Evolutionary conservation across 345 rosid genomes (phyloP).

Genomic region (Excoecaria cochinchinensis): DNA sequence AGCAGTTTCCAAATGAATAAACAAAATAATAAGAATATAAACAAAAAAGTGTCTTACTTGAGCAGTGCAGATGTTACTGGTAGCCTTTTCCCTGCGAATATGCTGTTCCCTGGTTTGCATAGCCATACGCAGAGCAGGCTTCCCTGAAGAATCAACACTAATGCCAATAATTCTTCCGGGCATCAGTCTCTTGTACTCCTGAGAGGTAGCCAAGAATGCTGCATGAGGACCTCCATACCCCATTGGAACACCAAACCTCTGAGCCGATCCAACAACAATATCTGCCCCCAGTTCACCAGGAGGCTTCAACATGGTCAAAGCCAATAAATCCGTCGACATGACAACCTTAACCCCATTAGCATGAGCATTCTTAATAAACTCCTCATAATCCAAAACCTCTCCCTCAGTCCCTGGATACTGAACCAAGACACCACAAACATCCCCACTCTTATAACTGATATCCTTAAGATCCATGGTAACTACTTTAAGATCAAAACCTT

Average conservation of each 20-base stretch:
- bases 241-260: slow-evolving; percentile 97
- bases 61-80: slow-evolving; percentile 99
- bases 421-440: slow-evolving; percentile 92
- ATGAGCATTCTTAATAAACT: slow-evolving; percentile 85
- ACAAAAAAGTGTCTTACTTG: slow-evolving; percentile 56
- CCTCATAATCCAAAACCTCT: slow-evolving; percentile 82
- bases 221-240: slow-evolving; percentile 99
- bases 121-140: slow-evolving; percentile 94
- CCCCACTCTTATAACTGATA: slow-evolving; percentile 71
- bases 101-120: slow-evolving; percentile 99
- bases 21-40: slow-evolving; percentile 10
- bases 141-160: slow-evolving; percentile 92
- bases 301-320: slow-evolving; percentile 90
- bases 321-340: slow-evolving; percentile 90
- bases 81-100: slow-evolving; percentile 97
- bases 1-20: slow-evolving; percentile 1
- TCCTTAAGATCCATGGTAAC: slow-evolving; percentile 75
- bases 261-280: slow-evolving; percentile 93
- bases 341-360: slow-evolving; percentile 95
- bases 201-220: slow-evolving; percentile 94
- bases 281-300: slow-evolving; percentile 95
- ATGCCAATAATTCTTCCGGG: slow-evolving; percentile 95
- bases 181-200: slow-evolving; percentile 98
- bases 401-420: slow-evolving; percentile 98
- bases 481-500: slow-evolving; percentile 74